Conservation (phyloP, 75 land plant genomes). For the Larix kaempferi region DNA sequence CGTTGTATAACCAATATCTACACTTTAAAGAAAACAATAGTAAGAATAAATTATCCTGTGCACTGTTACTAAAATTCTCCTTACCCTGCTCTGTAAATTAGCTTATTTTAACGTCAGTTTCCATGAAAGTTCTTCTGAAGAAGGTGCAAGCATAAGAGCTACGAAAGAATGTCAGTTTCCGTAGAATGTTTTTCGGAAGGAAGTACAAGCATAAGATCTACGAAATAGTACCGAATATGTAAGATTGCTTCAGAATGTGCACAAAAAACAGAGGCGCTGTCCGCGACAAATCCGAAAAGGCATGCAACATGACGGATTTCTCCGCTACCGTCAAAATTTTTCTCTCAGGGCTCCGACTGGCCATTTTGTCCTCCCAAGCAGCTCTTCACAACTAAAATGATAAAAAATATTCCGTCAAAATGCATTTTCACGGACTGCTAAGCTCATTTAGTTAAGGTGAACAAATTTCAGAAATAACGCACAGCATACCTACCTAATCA, state of each 20-base stretch:
- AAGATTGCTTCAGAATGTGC: conserved; percentile 4
- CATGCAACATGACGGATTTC: conserved; percentile 1
- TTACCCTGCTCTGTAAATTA: not conserved
- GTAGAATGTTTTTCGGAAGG: not conserved
- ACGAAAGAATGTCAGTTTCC: no score
- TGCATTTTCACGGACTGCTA: conserved; percentile 13
- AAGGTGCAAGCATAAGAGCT: not conserved
- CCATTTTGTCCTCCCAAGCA: not conserved
- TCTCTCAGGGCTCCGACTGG: not conserved
- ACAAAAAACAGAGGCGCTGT: conserved; percentile 1
- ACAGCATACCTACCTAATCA: no score
- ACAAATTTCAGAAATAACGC: no score
- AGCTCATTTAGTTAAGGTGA: no score
- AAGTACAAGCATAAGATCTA: not conserved
- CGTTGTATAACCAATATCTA: no score
- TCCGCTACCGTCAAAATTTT: not conserved
- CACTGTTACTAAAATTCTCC: not conserved
- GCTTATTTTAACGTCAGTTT: not conserved
- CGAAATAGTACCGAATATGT: conserved; percentile 3
- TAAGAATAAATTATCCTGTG: no score
- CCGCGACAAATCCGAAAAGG: conserved; percentile 3
- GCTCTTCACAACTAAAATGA: not conserved
- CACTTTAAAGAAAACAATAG: no score
- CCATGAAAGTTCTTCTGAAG: not conserved
- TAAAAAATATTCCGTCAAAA: conserved; percentile 5